Base-by-base conservation (phyloP, 129 eudicot genomes). In the Flaveria ramosissima region DNA sequence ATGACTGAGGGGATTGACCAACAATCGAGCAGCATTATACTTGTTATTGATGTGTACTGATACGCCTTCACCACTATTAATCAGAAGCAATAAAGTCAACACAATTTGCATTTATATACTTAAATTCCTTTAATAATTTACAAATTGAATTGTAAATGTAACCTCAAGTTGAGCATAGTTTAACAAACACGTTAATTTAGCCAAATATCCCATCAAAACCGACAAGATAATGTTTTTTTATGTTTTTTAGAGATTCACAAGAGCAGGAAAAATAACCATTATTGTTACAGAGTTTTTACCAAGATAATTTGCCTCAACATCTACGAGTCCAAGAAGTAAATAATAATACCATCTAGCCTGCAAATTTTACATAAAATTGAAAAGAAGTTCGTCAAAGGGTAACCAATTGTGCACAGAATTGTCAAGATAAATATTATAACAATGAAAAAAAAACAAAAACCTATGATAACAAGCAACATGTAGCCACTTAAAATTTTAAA, bases 321-420 rank as follows among this genome's bases (percentile, higher is more conserved):
- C 98, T 68, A 93, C 92, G 39, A 90, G 47, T 70, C 97, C 98
- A 73, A 93, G 96, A 83, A 90, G 85, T 68, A 93, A 39, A 72
- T 93, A 93, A 82, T 85, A 93, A 75, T 93, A 90, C 98, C 96
- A 93, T 81, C 81, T 93, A 53, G 97, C 95, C 98, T 93, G 89
- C 84, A 86, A 71, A 78, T 63, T 53, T 57, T 42, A 62, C 32
- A 74, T 5, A 12, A 39, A 76, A 1, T 9, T 30, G 46, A 55
- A 20, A 16, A 24, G 46, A 14, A 69, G 10, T n/a, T 27, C 1
- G 13, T 69, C 39, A 78, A 56, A 56, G 24, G 1, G 11, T 50
- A 64, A 65, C 53, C 39, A 43, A 10, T 7, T 24, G 47, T 26
- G 32, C 32, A 74, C 12, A 23, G 0, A 45, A 32, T 11, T 11